Percentiles rank a stretch among this genome's conserved stretches.
Conservation (phyloP, 352 stramenopile genomes). For the Globisporangium orthogonon region DNA sequence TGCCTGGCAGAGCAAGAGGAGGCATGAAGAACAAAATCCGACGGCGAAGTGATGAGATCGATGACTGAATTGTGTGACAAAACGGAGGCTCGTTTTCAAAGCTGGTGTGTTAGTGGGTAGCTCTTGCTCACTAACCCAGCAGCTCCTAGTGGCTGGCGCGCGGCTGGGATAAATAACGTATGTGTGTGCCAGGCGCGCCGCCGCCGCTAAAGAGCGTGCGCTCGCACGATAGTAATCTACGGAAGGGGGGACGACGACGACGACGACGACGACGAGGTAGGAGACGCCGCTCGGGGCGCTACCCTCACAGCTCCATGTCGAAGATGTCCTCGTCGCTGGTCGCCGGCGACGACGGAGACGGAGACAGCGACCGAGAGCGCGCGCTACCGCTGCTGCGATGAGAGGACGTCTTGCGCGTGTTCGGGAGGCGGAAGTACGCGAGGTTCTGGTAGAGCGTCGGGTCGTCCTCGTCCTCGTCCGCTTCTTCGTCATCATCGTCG, state of each 20-base stretch:
- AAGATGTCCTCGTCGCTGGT: slow-evolving; percentile 55
- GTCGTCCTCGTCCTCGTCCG: slow-evolving; percentile 50
- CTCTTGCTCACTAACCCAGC: neutral
- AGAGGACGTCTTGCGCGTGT: slow-evolving; percentile 15
- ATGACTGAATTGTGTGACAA: neutral
- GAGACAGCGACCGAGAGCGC: slow-evolving; percentile 7
- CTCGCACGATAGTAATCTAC: neutral
- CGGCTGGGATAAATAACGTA: neutral
- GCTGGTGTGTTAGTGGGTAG: neutral
- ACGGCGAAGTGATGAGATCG: too few species aligned
- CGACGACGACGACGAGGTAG: too few species aligned
- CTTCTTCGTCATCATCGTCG: slow-evolving; percentile 15
- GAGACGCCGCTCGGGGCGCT: too few species aligned
- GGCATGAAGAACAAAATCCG: too few species aligned
- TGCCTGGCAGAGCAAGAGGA: too few species aligned
- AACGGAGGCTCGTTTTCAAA: neutral
- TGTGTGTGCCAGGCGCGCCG: neutral
- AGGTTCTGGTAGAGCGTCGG: slow-evolving; percentile 59
- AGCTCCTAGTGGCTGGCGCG: neutral
- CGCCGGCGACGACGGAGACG: neutral
- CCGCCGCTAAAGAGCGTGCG: neutral
- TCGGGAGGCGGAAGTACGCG: slow-evolving; percentile 58
- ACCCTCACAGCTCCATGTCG: slow-evolving; percentile 52
- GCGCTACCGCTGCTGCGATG: neutral
- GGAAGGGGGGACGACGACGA: too few species aligned